These are phyloP conservation scores for Beauveria asiatica DNA, from an alignment of 2,329 filamentous ascomycete genomes.

Conservation along the genomic window DNA sequence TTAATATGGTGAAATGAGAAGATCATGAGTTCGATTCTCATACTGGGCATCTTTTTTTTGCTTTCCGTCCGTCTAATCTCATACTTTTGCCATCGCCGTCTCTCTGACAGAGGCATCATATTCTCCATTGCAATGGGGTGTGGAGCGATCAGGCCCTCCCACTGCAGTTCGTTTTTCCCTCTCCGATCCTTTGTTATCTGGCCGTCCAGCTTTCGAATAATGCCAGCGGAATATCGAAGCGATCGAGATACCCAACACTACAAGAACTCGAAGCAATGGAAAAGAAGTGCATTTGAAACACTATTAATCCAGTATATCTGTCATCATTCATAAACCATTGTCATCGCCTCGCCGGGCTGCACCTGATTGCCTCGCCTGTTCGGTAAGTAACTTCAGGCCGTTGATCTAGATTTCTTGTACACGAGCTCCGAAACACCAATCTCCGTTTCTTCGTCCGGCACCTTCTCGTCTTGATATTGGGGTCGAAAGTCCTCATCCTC, in stretches of 20 bases:
- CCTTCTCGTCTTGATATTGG: slow-evolving; percentile 31
- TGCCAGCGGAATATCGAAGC: background rate
- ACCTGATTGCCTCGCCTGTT: background rate
- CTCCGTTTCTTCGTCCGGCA: slow-evolving; percentile 25
- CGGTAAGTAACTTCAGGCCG: background rate
- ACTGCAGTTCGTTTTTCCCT: background rate
- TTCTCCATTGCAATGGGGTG: background rate
- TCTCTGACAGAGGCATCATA: background rate
- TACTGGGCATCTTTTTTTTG: slow-evolving; percentile 17
- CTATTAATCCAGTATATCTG: background rate
- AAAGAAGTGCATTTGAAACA: background rate
- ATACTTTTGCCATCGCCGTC: background rate
- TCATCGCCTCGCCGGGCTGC: background rate
- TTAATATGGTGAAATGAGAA: slow-evolving; percentile 18
- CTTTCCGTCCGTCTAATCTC: background rate
- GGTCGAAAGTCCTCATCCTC: slow-evolving; percentile 47
- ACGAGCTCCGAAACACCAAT: slow-evolving; percentile 8
- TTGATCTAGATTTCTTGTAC: background rate
- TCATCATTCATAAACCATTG: too few species aligned
- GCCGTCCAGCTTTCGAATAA: too few species aligned
- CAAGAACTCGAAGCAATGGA: background rate
- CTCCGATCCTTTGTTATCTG: background rate
- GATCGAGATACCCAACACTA: background rate
- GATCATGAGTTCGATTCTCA: slow-evolving; percentile 24
- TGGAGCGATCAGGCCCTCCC: background rate